Evolutionary conservation across 1,284 basidiomycete species (phyloP).

Genomic region (Phellopilus nigrolimitatus): DNA sequence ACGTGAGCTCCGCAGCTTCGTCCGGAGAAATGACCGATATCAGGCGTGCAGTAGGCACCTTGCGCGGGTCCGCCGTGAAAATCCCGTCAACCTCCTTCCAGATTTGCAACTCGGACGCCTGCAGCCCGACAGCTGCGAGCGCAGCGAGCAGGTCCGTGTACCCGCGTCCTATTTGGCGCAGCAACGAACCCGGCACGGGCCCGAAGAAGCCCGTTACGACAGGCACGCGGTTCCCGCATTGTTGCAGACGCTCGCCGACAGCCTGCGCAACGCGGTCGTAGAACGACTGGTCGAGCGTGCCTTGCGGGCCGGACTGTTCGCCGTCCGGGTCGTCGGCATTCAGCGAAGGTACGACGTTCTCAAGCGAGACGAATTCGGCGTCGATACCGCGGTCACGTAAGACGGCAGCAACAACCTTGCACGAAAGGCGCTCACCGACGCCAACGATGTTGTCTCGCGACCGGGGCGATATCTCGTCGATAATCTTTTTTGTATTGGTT

Average conservation of each 20-base stretch:
- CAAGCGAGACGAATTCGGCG: conserved; percentile 91
- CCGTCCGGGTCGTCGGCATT: conserved; percentile 40
- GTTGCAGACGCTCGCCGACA: conserved; percentile 74
- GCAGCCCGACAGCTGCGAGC: conserved; percentile 85
- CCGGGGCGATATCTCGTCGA: conserved; percentile 93
- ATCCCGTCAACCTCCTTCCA: conserved; percentile 99
- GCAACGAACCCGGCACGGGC: conserved; percentile 89
- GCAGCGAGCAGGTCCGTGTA: conserved; percentile 96
- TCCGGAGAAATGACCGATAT: conserved; percentile 94
- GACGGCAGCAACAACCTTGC: conserved; percentile 89
- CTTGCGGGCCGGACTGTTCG: conserved; percentile 34
- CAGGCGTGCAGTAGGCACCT: conserved; percentile 91
- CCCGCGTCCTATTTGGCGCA: conserved; percentile 91
- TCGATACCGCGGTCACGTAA: conserved; percentile 90
- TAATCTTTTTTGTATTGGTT: conserved; percentile 58
- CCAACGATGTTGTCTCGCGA: conserved; percentile 94
- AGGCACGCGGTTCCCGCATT: conserved; percentile 80
- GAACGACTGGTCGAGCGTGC: conserved; percentile 81
- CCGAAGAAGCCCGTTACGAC: conserved; percentile 98
- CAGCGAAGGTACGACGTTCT: conserved; percentile 69
- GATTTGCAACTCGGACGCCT: conserved; percentile 90
- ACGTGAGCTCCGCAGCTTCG: conserved; percentile 96
- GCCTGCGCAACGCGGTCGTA: conserved; percentile 77
- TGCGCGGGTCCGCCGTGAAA: conserved; percentile 98
- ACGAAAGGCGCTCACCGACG: conserved; percentile 87